Percentiles rank a stretch among this genome's conserved stretches.
phyloP scores from a whole-genome alignment of 352 stramenopile genomes.

The Globisporangium okanoganense region DNA sequence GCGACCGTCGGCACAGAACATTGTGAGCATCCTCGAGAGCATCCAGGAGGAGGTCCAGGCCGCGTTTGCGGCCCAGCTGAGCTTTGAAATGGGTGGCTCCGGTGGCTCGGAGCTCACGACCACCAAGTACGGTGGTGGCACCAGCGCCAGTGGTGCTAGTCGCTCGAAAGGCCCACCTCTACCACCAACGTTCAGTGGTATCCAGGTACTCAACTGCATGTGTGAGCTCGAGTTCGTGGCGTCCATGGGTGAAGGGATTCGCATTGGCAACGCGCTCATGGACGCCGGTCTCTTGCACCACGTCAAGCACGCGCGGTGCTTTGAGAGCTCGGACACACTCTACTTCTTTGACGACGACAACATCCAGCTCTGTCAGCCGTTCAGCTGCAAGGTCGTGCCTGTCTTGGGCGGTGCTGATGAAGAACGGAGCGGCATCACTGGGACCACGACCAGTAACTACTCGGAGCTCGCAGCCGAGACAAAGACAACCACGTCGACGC shows the following conservation, averaged over 20 bases:
- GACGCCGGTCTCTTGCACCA: constrained; percentile 46
- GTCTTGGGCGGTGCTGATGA: neutral
- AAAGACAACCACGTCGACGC: neutral
- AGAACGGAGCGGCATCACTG: neutral
- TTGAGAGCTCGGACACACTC: constrained; percentile 11
- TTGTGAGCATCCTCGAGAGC: constrained; percentile 25
- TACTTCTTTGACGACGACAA: constrained; percentile 30
- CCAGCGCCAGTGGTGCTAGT: neutral
- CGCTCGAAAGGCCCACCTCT: neutral
- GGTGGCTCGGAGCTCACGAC: neutral
- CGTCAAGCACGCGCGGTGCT: constrained; percentile 24
- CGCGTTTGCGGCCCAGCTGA: constrained; percentile 7
- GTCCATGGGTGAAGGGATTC: constrained; percentile 23
- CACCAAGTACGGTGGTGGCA: neutral
- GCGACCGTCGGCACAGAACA: constrained; percentile 20
- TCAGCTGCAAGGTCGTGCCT: constrained; percentile 6
- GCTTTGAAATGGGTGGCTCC: constrained; percentile 2
- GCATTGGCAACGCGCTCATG: constrained; percentile 47
- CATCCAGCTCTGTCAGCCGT: constrained; percentile 21
- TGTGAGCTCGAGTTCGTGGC: constrained; percentile 21
- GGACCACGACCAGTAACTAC: neutral
- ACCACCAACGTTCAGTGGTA: constrained; percentile 4
- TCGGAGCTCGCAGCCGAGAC: neutral
- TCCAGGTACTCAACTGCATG: constrained; percentile 18
- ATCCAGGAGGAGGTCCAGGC: constrained; percentile 21